Base-by-base conservation (phyloP, 1,284 basidiomycete genomes). In the Lentinus polychrous region DNA sequence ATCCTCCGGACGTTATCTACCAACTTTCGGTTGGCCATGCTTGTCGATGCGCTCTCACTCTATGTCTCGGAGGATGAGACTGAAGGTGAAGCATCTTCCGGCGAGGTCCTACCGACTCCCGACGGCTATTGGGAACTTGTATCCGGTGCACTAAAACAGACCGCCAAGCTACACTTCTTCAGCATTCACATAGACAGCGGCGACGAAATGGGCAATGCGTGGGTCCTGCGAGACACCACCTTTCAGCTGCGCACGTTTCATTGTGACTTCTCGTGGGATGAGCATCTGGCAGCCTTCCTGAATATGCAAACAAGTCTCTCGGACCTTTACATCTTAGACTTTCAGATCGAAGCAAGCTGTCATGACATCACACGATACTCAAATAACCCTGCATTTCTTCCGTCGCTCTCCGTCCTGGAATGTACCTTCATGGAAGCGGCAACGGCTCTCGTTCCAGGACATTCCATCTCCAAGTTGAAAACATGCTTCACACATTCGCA, bases 401-500 rank as follows among this genome's bases (percentile, higher is more conserved):
- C 76, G 44, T 66, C 66, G 45, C 64, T 83, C 32, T 66, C 73
- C 7, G 71, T 65, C 20, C 59, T 85, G 36, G 79, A 84, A 63
- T 84, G 82, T 62, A 80, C 81, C 2, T 83, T 82, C 60, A 67
- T 74, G 20, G 81, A 81, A 62, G 82, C 81, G 0, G 80, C 77
- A 3, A 66, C 68, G 41, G 67, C 69, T 8, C 64, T 83, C 12
- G 70, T 76, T n/a, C 79, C 80, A 1, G 67, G 66, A 11, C 68
- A 81, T 1, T 79, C 81, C 3, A 62, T 84, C 38, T 70, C 72
- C 1, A 75, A 73, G 46, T 68, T 84, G 51, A 84, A 84, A 60
- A 81, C 81, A n/a, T 83, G 81, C 55, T 79, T 84, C 60, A 81
- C 81, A 18, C 68, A 68, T 46, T 67, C 74, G n/a, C 67, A 68